Base-by-base conservation (phyloP, 2,329 filamentous ascomycete species). In the Volutella citrinella region DNA sequence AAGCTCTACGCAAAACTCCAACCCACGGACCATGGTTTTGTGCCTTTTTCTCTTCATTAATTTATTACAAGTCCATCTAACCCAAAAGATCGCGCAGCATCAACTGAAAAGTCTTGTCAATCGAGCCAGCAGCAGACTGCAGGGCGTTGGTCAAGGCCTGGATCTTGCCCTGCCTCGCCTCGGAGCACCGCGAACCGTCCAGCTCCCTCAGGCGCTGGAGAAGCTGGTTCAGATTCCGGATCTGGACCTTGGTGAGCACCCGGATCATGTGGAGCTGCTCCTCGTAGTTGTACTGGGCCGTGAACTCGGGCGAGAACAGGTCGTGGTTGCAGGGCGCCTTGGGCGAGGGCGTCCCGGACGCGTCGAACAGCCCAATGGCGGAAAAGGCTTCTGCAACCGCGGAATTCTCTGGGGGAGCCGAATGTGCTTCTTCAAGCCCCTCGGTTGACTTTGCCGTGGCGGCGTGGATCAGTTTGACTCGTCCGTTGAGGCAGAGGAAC, bases 231-330 rank as follows among this genome's bases (percentile, higher is more conserved):
- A 51, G 52, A 28, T 52, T 51, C 12, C 40, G 31, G 11, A 52
- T 43, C 23, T 59, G 55, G n/a, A 57, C 34, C 19, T 36, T 43
- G 21, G 54, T 21, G 5, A 59, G 35, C 6, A 40, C 52, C 2
- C 41, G 41, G 10, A 56, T 51, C 50, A 59, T 55, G 33, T 56
- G 51, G 7, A 54, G 25, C 30, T 56, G 54, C 39, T 59, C 54
- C 38, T 57, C 51, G 19, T 48, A 32, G 4, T 52, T 55, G 30
- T 55, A 57, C 21, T 46, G 39, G 12, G 27, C 42, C 16, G 46
- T 40, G 15, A 56, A 49, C 13, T 48, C 45, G 12, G 45, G 33
- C 10, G 49, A 51, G 26, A 59, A 57, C 37, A 56, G 32, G 4
- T 46, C 27, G 4, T 46, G 39, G 31, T 48, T 59, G 40, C 53